Conservation (phyloP, 106 monocot species). For the Platanthera zijinensis region DNA sequence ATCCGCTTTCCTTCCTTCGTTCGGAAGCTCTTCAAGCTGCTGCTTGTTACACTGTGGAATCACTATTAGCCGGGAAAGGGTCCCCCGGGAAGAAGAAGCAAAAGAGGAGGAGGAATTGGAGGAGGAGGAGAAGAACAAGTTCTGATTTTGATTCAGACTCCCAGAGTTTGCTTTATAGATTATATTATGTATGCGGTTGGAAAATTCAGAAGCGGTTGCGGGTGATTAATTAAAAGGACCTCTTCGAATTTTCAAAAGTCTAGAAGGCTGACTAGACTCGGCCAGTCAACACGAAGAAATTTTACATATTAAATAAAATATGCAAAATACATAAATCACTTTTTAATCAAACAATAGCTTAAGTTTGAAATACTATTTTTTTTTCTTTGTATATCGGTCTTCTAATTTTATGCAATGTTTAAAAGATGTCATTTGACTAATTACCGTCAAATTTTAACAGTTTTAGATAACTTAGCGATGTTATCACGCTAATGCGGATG, state of each 20-base stretch:
- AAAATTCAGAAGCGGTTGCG: not conserved
- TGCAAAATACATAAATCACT: too few species aligned
- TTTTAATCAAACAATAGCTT: too few species aligned
- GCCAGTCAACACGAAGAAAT: not conserved
- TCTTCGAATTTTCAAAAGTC: not conserved
- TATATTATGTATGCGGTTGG: not conserved
- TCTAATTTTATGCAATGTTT: too few species aligned
- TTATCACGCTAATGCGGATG: too few species aligned
- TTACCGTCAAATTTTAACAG: too few species aligned
- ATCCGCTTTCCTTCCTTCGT: not conserved
- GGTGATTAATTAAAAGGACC: not conserved
- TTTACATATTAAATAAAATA: not conserved
- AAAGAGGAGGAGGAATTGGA: not conserved
- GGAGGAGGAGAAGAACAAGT: not conserved
- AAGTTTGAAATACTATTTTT: too few species aligned
- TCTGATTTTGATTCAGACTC: not conserved
- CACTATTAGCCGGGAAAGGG: not conserved
- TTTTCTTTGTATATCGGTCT: too few species aligned
- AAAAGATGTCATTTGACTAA: too few species aligned
- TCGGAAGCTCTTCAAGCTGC: constrained; percentile 2
- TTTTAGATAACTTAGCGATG: too few species aligned
- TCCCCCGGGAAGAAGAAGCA: not conserved
- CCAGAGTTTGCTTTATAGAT: not conserved
- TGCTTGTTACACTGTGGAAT: not conserved
- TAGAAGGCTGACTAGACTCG: not conserved